Percentiles rank a stretch among this genome's conserved stretches.
Conservation (phyloP, 495 filamentous ascomycete species). For the Neurospora sp. region DNA sequence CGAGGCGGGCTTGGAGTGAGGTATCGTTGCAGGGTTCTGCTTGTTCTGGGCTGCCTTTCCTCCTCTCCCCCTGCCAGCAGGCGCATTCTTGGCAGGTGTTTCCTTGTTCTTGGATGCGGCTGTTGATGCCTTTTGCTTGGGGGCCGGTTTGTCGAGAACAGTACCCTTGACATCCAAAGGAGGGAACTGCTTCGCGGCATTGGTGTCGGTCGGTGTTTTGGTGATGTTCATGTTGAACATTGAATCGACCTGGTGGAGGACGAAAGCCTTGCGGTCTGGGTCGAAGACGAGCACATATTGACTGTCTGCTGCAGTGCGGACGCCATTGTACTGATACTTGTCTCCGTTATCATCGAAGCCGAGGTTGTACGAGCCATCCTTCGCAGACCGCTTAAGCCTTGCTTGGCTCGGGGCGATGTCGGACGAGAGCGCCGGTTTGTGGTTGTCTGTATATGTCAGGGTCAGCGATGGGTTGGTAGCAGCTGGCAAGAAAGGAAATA, state of each 20-base stretch:
- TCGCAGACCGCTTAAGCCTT: slow-evolving; percentile 36
- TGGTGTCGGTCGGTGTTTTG: slow-evolving; percentile 29
- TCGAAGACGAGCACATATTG: slow-evolving; percentile 48
- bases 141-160: not conserved
- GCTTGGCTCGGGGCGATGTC: slow-evolving; percentile 31
- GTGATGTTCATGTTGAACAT: slow-evolving; percentile 49
- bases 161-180: slow-evolving; percentile 26
- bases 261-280: slow-evolving; percentile 40
- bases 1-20: not conserved
- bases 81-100: slow-evolving; percentile 15
- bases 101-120: slow-evolving; percentile 12
- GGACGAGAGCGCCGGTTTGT: slow-evolving; percentile 39
- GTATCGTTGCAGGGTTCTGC: slow-evolving; percentile 4
- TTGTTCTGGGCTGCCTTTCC: slow-evolving; percentile 15
- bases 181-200: slow-evolving; percentile 30
- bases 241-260: slow-evolving; percentile 48
- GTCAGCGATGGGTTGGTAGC: not conserved
- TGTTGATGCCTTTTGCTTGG: slow-evolving; percentile 15
- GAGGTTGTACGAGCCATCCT: slow-evolving; percentile 34
- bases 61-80: slow-evolving; percentile 13
- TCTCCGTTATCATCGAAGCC: slow-evolving; percentile 37
- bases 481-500: not conserved
- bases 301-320: slow-evolving; percentile 35
- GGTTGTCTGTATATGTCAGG: slow-evolving; percentile 34
- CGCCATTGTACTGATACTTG: slow-evolving; percentile 41